A percentile compares a stretch with the other conserved stretches of the same genome.
Evolutionary conservation across 192 early-diverging fungal species (phyloP).

Genomic region (Gonapodya prolifera): DNA sequence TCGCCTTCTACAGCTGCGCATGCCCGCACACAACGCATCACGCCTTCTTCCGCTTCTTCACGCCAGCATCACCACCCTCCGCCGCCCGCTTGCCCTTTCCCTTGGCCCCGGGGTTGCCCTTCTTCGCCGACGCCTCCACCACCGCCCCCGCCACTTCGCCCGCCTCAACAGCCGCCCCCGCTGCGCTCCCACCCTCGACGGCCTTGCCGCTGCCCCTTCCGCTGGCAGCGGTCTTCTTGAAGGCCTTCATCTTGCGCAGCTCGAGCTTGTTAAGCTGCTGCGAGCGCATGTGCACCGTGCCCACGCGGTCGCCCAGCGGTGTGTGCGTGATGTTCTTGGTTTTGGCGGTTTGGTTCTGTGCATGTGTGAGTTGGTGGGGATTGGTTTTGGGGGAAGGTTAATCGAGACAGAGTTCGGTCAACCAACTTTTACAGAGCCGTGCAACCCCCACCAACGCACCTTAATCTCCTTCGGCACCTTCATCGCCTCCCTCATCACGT

Average conservation of each 20-base stretch:
- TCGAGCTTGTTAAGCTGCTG: slow-evolving; percentile 89
- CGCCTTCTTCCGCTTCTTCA: slow-evolving; percentile 1
- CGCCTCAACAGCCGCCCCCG: too few species aligned
- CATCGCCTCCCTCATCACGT: slow-evolving; percentile 72
- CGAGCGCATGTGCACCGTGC: slow-evolving; percentile 79
- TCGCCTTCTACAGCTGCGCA: too few species aligned
- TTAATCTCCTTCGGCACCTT: slow-evolving; percentile 78
- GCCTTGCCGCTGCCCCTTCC: slow-evolving; percentile 20
- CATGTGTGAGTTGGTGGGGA: too few species aligned
- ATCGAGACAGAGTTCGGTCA: not conserved
- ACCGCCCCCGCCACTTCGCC: too few species aligned
- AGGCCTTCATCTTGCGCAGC: slow-evolving; percentile 96
- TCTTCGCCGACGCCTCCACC: too few species aligned
- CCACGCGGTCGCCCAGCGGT: slow-evolving; percentile 83
- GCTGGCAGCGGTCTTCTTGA: slow-evolving; percentile 65
- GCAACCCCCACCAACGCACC: slow-evolving; percentile 23
- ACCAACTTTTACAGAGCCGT: not conserved
- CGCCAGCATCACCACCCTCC: not conserved
- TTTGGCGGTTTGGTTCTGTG: slow-evolving; percentile 68
- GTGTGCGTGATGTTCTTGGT: slow-evolving; percentile 85
- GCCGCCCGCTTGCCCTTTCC: not conserved
- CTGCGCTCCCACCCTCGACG: too few species aligned
- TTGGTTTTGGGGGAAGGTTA: not conserved
- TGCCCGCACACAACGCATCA: too few species aligned
- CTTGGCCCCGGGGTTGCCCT: too few species aligned